Evolutionary conservation across 306 rosid genomes (phyloP), one percentile per base, ranked within the genome.

Genomic region (Casuarina equisetifolia): DNA sequence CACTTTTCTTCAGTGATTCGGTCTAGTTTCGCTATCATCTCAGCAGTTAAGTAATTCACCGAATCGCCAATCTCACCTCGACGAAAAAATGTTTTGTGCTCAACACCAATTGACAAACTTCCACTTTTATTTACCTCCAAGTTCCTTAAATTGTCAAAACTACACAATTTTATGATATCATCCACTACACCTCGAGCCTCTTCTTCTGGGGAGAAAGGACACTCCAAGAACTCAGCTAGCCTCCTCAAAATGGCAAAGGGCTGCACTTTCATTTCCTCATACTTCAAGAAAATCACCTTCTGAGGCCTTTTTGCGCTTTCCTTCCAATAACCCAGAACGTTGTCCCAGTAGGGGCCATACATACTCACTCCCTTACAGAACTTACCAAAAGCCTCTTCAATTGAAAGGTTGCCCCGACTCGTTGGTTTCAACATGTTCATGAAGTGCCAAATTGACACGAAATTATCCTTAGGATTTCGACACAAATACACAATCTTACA

Each of bases 391-490:
- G 63, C 38, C 13, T 66, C 78, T 49, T 79, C 80, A 1, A 84
- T n/a, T 5, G 83, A 51, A 25, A 10, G 57, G 11, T n/a, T n/a
- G n/a, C n/a, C n/a, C n/a, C 9, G 1, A 8, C 43, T n/a, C 8
- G 45, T 39, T 4, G 66, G 74, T 69, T 76, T 84, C 44, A 74
- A 3, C 32, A 11, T 44, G 77, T 80, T 79, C 11, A 74, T 40
- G 62, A 87, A 87, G 57, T 87, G 88, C 85, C 81, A 77, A 2
- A 74, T 17, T 3, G 86, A 87, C 13, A 84, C 70, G 9, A 87
- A 80, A 51, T 20, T 32, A 75, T 84, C 83, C 75, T 84, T 84
- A 0, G 86, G 88, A 45, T 82, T 59, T 15, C 86, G 71, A 43
- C 83, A 74, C 58, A 87, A 51, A 49, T 82, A 77, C 6, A 87